Base-by-base conservation (phyloP, 2,329 filamentous ascomycete species). In the Neurospora crassa region DNA sequence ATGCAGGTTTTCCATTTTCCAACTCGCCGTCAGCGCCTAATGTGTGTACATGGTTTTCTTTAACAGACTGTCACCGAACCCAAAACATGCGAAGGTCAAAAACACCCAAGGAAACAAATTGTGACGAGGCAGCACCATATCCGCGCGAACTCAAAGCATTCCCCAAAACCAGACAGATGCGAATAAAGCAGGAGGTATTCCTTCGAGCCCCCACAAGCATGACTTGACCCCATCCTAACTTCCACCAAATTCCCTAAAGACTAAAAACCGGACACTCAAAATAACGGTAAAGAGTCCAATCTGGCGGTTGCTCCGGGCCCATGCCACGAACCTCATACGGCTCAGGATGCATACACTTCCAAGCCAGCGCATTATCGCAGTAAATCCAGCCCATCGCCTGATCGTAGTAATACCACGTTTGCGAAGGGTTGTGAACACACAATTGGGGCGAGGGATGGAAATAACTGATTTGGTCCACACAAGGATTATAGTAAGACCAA, bases 381-480 rank as follows among this genome's bases (percentile, higher is more conserved):
- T 12, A 47, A 3, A 5, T 47, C 43, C 43, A 47, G 43, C 43
- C 43, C 43, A 47, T 2, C 12, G 3, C 1, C 34, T 0, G 11
- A 47, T 47, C 4, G 43, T 20, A 20, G 20, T 47, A 47, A 20
- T 47, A 47, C 43, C 43, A 47, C 20, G 43, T 47, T 5, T 47
- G n/a, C n/a, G 43, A 5, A n/a, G n/a, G n/a, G 20, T 47, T 5
- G n/a, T 47, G 43, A 11, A 20, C 10, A 2, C n/a, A 47, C 43
- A 47, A 47, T 20, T 47, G 43, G n/a, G 43, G n/a, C 4, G 43
- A 47, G 43, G 43, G 43, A 20, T 12, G n/a, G 43, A 12, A 20
- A 2, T 12, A 47, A 12, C 0, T 5, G 5, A 20, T 12, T 2
- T 20, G 2, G 20, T 20, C 43, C 43, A 10, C 0, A 47, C 2